Base-by-base conservation (phyloP, 768 basidiomycete genomes). In the Phylloporus scabripes region DNA sequence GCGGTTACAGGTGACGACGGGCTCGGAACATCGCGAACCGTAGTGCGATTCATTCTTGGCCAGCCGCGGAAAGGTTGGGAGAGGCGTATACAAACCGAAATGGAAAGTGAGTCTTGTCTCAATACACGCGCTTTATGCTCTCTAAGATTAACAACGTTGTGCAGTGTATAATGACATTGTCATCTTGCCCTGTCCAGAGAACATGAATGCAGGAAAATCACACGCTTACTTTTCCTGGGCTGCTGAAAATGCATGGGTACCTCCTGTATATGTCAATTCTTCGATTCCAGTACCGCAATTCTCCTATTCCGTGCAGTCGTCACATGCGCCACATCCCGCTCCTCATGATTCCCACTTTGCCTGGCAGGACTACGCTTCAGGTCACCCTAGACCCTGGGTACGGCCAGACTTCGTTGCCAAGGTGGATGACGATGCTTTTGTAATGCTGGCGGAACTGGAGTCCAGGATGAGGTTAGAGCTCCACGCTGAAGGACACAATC, bases 191-290 rank as follows among this genome's bases (percentile, higher is more conserved):
- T 82, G 85, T 38, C 61, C 79, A 9, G 95, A 98, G 71, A 96
- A 97, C 67, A 97, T 98, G 95, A 97, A 98, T 68, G 72, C 78
- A 42, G 95, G 95, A 49, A 98, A 98, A 69, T 88, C 89, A 5
- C 77, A 95, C 62, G 80, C 85, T 2, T 98, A 85, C 71, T 97
- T 93, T 73, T 80, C 81, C 12, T 98, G 95, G 95, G 91, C 94
- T 5, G 80, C 89, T 32, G 79, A 83, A 60, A 83, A 89, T 57
- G 92, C 92, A 9, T 92, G 89, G 80, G 92, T 97, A 0, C 92
- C 92, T 36, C 84, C 88, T 17, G 73, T 86, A 33, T 84, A 85
- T 61, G 65, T 68, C 56, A 70, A 77, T 54, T 69, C 73, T 44
- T 70, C 73, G 33, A 60, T 68, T 31, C 66, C 70, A 3, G 55